Evolutionary conservation across 345 rosid species (phyloP).

Genomic region (Streptanthus diversifolius): DNA sequence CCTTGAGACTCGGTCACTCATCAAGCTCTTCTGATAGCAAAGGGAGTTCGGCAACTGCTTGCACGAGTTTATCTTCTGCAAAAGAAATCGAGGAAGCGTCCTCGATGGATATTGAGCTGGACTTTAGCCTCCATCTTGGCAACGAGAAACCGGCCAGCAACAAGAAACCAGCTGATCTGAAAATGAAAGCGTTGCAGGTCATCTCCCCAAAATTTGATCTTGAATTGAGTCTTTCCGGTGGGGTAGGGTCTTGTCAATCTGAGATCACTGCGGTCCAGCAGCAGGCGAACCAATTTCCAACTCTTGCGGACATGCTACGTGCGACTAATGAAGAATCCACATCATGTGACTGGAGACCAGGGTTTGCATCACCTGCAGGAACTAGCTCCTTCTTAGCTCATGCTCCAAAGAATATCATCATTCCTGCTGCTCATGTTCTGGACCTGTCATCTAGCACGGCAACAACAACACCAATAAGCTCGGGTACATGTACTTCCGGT

Average conservation of each 20-base stretch:
- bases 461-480: constrained; percentile 53
- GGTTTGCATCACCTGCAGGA: constrained; percentile 42
- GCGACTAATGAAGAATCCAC: constrained; percentile 51
- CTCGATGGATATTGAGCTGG: constrained; percentile 76
- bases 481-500: constrained; percentile 82
- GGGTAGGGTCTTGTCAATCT: constrained; percentile 53
- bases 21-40: constrained; percentile 91
- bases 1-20: constrained; percentile 66
- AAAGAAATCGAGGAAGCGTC: constrained; percentile 89
- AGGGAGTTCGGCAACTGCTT: constrained; percentile 77
- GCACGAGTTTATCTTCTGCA: constrained; percentile 65
- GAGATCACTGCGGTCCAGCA: constrained; percentile 55
- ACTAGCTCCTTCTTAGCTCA: constrained; percentile 44
- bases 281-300: constrained; percentile 36
- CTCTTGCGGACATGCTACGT: constrained; percentile 42
- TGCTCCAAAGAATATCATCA: constrained; percentile 36
- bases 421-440: constrained; percentile 37
- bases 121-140: constrained; percentile 79
- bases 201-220: constrained; percentile 59
- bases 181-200: constrained; percentile 35
- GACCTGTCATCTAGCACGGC: constrained; percentile 59
- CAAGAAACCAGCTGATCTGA: constrained; percentile 39
- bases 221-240: constrained; percentile 69
- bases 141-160: constrained; percentile 48
- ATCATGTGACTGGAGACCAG: constrained; percentile 41